These are phyloP conservation scores for Diaporthe aspalathi DNA, from an alignment of 2,329 filamentous ascomycete species.

Conservation along the genomic window DNA sequence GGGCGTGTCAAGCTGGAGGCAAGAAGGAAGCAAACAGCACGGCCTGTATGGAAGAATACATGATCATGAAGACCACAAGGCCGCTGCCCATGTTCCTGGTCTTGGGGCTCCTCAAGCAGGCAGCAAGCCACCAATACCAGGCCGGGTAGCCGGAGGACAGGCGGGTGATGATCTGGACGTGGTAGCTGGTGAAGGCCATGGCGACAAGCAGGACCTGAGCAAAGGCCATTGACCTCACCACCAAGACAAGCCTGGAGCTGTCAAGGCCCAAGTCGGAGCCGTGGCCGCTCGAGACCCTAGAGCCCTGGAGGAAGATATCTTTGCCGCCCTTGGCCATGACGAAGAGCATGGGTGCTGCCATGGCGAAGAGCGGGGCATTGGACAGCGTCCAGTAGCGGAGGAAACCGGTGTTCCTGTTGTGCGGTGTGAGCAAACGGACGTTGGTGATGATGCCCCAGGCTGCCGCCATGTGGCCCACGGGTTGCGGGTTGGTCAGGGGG, in stretches of 20 bases:
- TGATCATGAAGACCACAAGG: constrained; percentile 75
- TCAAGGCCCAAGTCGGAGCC: neutral
- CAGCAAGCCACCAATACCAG: constrained; percentile 87
- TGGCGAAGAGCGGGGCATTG: constrained; percentile 87
- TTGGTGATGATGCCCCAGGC: constrained; percentile 1
- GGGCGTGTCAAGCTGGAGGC: constrained; percentile 76
- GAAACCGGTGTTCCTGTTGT: constrained; percentile 83
- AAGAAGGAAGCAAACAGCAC: constrained; percentile 90
- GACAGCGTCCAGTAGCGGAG: constrained; percentile 89
- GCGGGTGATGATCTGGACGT: constrained; percentile 93
- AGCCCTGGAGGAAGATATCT: constrained; percentile 48
- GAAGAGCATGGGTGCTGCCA: constrained; percentile 81
- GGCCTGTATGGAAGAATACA: constrained; percentile 87
- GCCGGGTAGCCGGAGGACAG: constrained; percentile 88
- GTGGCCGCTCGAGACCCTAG: constrained; percentile 11
- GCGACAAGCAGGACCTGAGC: constrained; percentile 78
- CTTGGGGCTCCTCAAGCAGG: constrained; percentile 52
- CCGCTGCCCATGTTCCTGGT: constrained; percentile 43
- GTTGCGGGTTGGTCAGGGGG: neutral
- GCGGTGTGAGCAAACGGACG: constrained; percentile 21
- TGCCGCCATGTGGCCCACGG: neutral
- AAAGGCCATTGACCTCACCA: constrained; percentile 71
- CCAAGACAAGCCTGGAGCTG: constrained; percentile 39
- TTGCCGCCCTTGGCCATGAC: constrained; percentile 73
- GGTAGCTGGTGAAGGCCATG: constrained; percentile 82